These are phyloP conservation scores for Xylaria hypoxylon DNA, from an alignment of 2,329 filamentous ascomycete genomes.

Conservation along the genomic window DNA sequence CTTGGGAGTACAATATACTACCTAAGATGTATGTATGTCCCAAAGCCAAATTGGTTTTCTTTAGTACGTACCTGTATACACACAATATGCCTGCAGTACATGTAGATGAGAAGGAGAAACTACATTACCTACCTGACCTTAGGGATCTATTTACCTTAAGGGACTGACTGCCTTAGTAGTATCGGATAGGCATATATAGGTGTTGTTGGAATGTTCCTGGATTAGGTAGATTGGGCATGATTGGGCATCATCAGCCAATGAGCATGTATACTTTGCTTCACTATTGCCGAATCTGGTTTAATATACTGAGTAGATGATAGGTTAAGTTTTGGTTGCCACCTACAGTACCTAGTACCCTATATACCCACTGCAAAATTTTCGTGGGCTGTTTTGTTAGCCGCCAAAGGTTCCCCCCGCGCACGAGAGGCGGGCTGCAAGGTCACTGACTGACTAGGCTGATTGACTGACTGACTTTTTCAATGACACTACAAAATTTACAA, in stretches of 20 bases:
- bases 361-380: constrained; percentile 43
- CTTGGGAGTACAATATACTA: neutral
- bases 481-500: constrained; percentile 29
- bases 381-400: constrained; percentile 19
- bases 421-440: neutral
- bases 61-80: neutral
- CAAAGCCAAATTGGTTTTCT: neutral
- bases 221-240: constrained; percentile 21
- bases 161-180: too few relatives aligned
- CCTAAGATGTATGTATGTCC: neutral
- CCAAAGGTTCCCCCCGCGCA: neutral
- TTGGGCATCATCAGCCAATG: constrained; percentile 23
- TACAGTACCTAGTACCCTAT: neutral
- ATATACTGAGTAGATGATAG: neutral
- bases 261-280: constrained; percentile 23
- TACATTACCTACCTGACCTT: too few relatives aligned
- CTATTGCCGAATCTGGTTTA: constrained; percentile 26
- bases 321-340: too few relatives aligned
- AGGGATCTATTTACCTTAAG: too few relatives aligned
- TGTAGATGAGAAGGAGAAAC: too few relatives aligned
- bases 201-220: too few relatives aligned
- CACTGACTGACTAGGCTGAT: too few relatives aligned
- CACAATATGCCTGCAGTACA: neutral
- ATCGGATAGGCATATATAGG: neutral
- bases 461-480: too few relatives aligned